Conservation (phyloP, 257 asterid genomes). For the Primulina eburnea region DNA sequence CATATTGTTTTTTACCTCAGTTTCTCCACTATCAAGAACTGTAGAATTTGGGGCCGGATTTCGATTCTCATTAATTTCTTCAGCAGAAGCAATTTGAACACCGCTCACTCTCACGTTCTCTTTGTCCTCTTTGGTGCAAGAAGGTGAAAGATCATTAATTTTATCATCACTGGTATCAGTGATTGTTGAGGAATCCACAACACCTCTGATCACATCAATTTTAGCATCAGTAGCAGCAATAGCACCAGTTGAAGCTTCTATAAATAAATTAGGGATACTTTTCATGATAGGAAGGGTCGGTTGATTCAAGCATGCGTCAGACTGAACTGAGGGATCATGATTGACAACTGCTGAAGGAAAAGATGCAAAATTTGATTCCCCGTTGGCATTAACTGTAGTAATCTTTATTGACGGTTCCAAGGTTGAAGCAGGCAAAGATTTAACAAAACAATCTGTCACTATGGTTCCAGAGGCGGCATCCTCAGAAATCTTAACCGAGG, state of each 20-base stretch:
- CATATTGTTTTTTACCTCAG: slow-evolving; percentile 18
- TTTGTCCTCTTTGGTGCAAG: neutral
- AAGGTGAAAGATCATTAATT: neutral
- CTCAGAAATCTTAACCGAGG: slow-evolving; percentile 14
- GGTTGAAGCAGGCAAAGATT: neutral
- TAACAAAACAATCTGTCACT: slow-evolving; percentile 17
- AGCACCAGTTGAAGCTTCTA: slow-evolving; percentile 22
- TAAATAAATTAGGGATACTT: slow-evolving; percentile 13
- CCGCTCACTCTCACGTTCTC: slow-evolving; percentile 5
- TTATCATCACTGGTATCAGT: neutral
- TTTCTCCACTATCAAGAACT: slow-evolving; percentile 9
- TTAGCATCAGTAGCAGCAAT: slow-evolving; percentile 2
- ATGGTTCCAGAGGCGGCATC: slow-evolving; percentile 5
- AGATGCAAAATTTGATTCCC: slow-evolving; percentile 14
- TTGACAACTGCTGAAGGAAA: neutral
- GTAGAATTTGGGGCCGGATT: neutral
- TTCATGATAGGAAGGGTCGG: slow-evolving; percentile 2
- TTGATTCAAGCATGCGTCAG: slow-evolving; percentile 4
- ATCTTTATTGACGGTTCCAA: slow-evolving; percentile 12
- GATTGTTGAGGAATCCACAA: neutral
- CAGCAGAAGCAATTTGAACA: slow-evolving; percentile 8
- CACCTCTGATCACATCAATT: neutral
- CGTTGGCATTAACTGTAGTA: slow-evolving; percentile 15
- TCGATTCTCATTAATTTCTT: neutral
- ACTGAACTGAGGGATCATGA: slow-evolving; percentile 1